Evolutionary conservation across 1,139 yeast genomes (phyloP).

Genomic region (Debaryomyces subglobosus): DNA sequence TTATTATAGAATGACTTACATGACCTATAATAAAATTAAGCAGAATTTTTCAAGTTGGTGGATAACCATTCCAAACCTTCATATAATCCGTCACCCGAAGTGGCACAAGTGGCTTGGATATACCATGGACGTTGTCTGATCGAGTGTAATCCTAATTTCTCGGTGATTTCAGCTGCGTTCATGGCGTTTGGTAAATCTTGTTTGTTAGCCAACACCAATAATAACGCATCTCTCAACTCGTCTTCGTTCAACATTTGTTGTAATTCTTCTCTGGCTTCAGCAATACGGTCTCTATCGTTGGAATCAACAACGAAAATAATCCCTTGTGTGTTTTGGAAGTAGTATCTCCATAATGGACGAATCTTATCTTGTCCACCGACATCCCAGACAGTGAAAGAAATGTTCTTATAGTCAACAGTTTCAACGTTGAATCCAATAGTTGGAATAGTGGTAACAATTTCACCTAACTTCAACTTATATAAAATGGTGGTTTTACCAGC

Average conservation of each 20-base stretch:
- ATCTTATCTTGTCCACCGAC: conserved; percentile 50
- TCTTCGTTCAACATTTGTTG: conserved; percentile 49
- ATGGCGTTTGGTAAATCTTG: conserved; percentile 49
- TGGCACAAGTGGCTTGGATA: conserved; percentile 47
- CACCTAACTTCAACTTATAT: conserved; percentile 46
- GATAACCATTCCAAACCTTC: conserved; percentile 50
- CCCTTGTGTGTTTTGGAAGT: conserved; percentile 48
- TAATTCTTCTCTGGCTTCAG: conserved; percentile 48
- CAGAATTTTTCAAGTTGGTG: conserved; percentile 34
- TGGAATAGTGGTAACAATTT: conserved; percentile 46
- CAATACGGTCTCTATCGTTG: conserved; percentile 48
- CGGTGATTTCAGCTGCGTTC: conserved; percentile 50
- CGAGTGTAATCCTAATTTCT: conserved; percentile 45
- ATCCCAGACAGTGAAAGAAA: conserved; percentile 47
- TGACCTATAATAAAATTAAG: conserved; percentile 4
- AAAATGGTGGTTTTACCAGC: conserved; percentile 49
- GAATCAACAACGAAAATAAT: conserved; percentile 47
- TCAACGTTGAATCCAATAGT: conserved; percentile 48
- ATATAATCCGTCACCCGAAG: conserved; percentile 47
- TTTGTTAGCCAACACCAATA: conserved; percentile 46
- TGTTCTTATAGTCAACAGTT: conserved; percentile 46
- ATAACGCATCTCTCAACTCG: conserved; percentile 46
- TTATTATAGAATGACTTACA: background rate
- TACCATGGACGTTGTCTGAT: conserved; percentile 50
- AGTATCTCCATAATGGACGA: conserved; percentile 49